Percentiles rank a stretch among this genome's conserved stretches.
Conservation (phyloP, 2,329 filamentous ascomycete species). For the Neofusicoccum parvum region DNA sequence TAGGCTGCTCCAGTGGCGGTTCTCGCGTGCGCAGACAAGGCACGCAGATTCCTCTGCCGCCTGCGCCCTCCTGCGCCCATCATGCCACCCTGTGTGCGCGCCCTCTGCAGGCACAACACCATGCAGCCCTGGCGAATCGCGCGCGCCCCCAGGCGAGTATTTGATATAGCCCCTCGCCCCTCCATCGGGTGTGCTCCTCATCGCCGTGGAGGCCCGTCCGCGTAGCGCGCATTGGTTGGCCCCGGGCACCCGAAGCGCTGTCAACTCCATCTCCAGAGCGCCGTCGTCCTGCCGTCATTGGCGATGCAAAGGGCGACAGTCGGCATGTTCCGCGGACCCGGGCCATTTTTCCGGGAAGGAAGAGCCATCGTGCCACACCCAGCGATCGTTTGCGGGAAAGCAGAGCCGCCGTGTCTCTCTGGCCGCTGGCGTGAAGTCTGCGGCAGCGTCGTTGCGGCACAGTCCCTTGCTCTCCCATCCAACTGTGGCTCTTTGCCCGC, state of each 20-base stretch:
- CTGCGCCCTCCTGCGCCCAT: conserved; percentile 11
- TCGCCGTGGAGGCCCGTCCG: not conserved
- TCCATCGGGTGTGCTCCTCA: not conserved
- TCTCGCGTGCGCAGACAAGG: conserved; percentile 13
- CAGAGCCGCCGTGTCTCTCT: not conserved
- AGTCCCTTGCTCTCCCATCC: not conserved
- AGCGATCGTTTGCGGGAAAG: not conserved
- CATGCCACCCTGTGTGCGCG: not conserved
- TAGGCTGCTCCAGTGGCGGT: conserved; percentile 10
- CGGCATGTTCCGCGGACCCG: conserved; percentile 2
- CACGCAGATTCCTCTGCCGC: conserved; percentile 4
- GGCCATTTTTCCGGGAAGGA: not conserved
- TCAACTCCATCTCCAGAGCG: not conserved
- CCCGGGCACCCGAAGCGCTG: not conserved
- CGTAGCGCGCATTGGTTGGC: not conserved
- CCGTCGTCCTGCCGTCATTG: not conserved
- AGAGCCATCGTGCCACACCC: not conserved
- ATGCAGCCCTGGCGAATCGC: conserved; percentile 12
- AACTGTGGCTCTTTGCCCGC: not conserved
- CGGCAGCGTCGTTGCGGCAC: not conserved
- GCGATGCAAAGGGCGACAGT: not conserved
- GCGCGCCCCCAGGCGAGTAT: not conserved
- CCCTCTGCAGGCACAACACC: conserved; percentile 15
- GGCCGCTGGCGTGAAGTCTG: not conserved
- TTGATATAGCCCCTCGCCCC: conserved; percentile 1